These are phyloP conservation scores for Immersiporthe knoxdaviesiana DNA, from an alignment of 2,329 filamentous ascomycete genomes.

Conservation along the genomic window DNA sequence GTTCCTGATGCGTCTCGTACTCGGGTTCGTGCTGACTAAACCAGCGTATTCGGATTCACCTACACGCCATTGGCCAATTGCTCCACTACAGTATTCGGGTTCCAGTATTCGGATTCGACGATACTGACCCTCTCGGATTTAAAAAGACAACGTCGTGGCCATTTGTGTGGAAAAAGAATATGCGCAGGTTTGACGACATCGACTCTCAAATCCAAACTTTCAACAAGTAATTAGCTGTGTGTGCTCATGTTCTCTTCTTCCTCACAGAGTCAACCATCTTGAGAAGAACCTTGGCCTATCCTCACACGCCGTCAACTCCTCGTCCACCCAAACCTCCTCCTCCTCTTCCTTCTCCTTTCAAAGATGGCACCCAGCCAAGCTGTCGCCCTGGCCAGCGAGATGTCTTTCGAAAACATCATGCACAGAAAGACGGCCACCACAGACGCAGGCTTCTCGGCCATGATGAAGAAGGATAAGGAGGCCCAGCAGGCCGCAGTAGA, in stretches of 20 bases:
- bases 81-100: constrained; percentile 5
- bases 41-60: neutral
- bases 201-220: neutral
- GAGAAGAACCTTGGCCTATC: neutral
- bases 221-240: too few relatives aligned
- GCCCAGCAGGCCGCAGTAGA: constrained; percentile 25
- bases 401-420: constrained; percentile 29
- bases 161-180: too few relatives aligned
- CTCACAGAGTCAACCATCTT: neutral
- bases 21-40: constrained; percentile 8
- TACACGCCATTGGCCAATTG: constrained; percentile 4
- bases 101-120: constrained; percentile 13
- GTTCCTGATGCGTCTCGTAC: neutral
- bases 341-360: neutral
- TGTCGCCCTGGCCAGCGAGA: constrained; percentile 21
- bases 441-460: constrained; percentile 27
- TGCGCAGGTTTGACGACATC: too few relatives aligned
- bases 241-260: neutral
- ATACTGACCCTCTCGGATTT: neutral
- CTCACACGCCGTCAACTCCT: neutral
- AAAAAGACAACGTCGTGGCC: neutral
- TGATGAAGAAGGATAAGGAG: constrained; percentile 30
- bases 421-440: constrained; percentile 24
- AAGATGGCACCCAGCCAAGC: constrained; percentile 20
- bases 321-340: neutral